Conservation (phyloP, 176 grass and related monocot genomes). For the Zoysia japonica region DNA sequence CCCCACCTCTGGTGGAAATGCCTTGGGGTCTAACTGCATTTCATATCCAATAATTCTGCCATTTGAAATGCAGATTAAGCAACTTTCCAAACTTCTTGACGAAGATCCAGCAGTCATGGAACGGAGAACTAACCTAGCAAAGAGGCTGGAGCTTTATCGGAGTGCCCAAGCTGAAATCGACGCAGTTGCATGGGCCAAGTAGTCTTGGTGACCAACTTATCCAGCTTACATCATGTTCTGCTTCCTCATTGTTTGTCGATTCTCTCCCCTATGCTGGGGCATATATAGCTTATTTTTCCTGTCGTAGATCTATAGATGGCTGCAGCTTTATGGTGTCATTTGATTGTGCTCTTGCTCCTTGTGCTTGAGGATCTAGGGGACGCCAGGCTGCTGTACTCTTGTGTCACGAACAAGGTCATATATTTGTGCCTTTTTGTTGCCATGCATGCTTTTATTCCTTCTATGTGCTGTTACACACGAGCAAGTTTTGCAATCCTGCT, state of each 20-base stretch:
- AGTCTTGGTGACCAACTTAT: conserved; percentile 29
- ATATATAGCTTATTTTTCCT: conserved; percentile 62
- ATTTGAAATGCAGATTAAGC: conserved; percentile 62
- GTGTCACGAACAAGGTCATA: conserved; percentile 40
- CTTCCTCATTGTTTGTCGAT: conserved; percentile 38
- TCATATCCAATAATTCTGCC: neutral
- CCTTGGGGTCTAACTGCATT: neutral
- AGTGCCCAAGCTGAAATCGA: conserved; percentile 84
- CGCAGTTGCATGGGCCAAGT: conserved; percentile 82
- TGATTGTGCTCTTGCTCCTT: conserved; percentile 53
- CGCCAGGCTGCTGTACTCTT: conserved; percentile 36
- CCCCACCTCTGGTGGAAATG: no score
- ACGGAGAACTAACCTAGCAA: conserved; percentile 69
- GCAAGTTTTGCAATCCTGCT: neutral
- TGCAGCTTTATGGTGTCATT: conserved; percentile 36
- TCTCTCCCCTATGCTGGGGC: conserved; percentile 36
- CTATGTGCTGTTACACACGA: neutral
- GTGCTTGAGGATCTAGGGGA: conserved; percentile 50
- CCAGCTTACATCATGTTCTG: conserved; percentile 26
- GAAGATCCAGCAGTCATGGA: conserved; percentile 92
- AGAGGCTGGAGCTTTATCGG: conserved; percentile 83
- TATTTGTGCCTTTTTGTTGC: conserved; percentile 26
- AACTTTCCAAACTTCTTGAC: conserved; percentile 77
- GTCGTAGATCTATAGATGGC: conserved; percentile 49
- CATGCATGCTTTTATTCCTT: conserved; percentile 23